A percentile compares a stretch with the other conserved stretches of the same genome.
Evolutionary conservation across 306 rosid species (phyloP).

Genomic region (Potentilla sterilis): DNA sequence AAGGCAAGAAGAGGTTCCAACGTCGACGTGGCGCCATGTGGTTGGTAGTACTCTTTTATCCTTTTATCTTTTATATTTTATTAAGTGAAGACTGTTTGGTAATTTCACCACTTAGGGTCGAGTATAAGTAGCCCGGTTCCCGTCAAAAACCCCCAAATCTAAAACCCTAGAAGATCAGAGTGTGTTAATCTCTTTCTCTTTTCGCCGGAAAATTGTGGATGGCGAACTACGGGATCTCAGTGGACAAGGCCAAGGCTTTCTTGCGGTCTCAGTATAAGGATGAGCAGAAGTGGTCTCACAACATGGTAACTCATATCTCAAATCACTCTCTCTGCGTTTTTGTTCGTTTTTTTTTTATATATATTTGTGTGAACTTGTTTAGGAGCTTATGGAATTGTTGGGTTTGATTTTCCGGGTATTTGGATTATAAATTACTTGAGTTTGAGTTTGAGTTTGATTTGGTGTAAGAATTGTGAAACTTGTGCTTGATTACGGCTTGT

Average conservation of each 20-base stretch:
- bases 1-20: slow-evolving; percentile 17
- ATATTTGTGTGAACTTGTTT: background rate
- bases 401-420: background rate
- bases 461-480: background rate
- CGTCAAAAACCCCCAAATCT: slow-evolving; percentile 22
- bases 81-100: background rate
- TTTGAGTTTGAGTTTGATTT: background rate
- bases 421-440: background rate
- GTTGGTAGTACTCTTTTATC: background rate
- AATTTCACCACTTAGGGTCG: background rate
- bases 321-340: background rate
- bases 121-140: background rate
- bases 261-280: slow-evolving; percentile 56
- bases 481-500: background rate
- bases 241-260: slow-evolving; percentile 57
- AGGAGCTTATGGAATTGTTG: background rate
- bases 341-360: background rate
- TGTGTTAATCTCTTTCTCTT: background rate
- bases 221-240: slow-evolving; percentile 52
- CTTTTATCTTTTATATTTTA: background rate
- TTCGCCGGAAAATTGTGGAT: slow-evolving; percentile 32
- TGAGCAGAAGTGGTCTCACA: slow-evolving; percentile 81
- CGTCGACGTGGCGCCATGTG: slow-evolving; percentile 36
- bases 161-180: slow-evolving; percentile 38
- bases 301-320: slow-evolving; percentile 46